These are phyloP conservation scores for Suhomyces emberorum DNA, from an alignment of 805 yeast genomes.

Conservation along the genomic window DNA sequence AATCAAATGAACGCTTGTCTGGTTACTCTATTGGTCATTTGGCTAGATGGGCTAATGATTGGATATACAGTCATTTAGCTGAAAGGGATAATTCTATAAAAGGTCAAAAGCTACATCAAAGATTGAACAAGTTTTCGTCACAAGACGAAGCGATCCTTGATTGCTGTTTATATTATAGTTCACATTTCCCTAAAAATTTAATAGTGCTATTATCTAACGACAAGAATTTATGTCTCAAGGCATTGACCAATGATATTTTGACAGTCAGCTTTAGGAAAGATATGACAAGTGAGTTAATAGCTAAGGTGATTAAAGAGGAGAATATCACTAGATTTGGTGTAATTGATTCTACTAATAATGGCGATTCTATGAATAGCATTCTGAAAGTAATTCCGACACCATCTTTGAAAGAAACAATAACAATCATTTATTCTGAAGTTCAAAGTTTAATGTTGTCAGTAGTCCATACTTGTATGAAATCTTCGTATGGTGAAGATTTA, in stretches of 20 bases:
- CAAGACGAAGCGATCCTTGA: slow-evolving; percentile 87
- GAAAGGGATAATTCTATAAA: slow-evolving; percentile 45
- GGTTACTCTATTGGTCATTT: slow-evolving; percentile 46
- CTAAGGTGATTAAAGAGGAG: slow-evolving; percentile 38
- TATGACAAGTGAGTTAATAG: slow-evolving; percentile 46
- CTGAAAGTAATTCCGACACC: background rate
- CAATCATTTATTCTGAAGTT: slow-evolving; percentile 1
- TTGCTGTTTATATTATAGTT: slow-evolving; percentile 67
- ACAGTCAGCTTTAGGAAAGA: slow-evolving; percentile 55
- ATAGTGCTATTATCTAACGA: slow-evolving; percentile 78
- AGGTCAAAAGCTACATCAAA: slow-evolving; percentile 64
- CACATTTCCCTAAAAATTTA: slow-evolving; percentile 26
- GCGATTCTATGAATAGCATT: background rate
- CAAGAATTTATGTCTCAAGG: slow-evolving; percentile 76
- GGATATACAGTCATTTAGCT: slow-evolving; percentile 68
- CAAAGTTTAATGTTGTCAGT: slow-evolving; percentile 43
- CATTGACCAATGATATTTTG: slow-evolving; percentile 59
- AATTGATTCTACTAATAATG: slow-evolving; percentile 1
- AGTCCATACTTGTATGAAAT: slow-evolving; percentile 49
- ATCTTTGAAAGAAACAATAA: background rate
- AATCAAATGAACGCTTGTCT: slow-evolving; percentile 12
- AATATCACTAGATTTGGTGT: slow-evolving; percentile 24
- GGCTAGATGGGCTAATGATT: slow-evolving; percentile 73
- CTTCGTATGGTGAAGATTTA: slow-evolving; percentile 56
- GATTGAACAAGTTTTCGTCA: slow-evolving; percentile 38